Percentiles rank a stretch among this genome's conserved stretches.
These are phyloP conservation scores for Amphibolis antarctica DNA, from an alignment of 106 monocot species.

Conservation along the genomic window DNA sequence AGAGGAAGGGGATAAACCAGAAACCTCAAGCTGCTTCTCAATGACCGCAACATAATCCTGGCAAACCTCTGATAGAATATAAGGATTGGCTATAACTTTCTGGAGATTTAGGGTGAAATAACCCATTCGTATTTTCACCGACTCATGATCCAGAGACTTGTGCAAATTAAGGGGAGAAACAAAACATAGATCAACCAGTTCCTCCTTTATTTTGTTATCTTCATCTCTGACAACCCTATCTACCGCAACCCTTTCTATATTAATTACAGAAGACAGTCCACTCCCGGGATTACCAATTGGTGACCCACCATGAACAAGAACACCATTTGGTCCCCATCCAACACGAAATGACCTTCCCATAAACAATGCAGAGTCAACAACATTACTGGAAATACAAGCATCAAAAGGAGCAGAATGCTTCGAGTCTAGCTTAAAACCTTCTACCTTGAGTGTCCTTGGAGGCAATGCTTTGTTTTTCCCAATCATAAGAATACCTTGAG, in stretches of 20 bases:
- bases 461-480: conserved; percentile 56
- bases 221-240: conserved; percentile 63
- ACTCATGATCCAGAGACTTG: conserved; percentile 62
- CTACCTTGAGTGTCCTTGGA: conserved; percentile 34
- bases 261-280: conserved; percentile 68
- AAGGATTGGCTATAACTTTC: conserved; percentile 45
- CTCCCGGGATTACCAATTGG: conserved; percentile 35
- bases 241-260: conserved; percentile 61
- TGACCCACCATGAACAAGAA: conserved; percentile 77
- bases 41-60: conserved; percentile 59
- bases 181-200: conserved; percentile 71
- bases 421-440: conserved; percentile 72
- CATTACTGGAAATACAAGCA: conserved; percentile 37
- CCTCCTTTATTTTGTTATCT: conserved; percentile 52
- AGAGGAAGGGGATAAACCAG: conserved; percentile 44
- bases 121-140: conserved; percentile 23
- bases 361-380: conserved; percentile 82
- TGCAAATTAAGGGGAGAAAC: conserved; percentile 57
- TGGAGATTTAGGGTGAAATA: conserved; percentile 45
- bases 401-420: conserved; percentile 49
- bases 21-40: conserved; percentile 67
- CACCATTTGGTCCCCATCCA: conserved; percentile 97
- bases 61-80: conserved; percentile 55
- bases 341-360: conserved; percentile 98
- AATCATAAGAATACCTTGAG: conserved; percentile 56